These are phyloP conservation scores for Stylonectria norvegica DNA, from an alignment of 2,329 filamentous ascomycete species.

Conservation along the genomic window DNA sequence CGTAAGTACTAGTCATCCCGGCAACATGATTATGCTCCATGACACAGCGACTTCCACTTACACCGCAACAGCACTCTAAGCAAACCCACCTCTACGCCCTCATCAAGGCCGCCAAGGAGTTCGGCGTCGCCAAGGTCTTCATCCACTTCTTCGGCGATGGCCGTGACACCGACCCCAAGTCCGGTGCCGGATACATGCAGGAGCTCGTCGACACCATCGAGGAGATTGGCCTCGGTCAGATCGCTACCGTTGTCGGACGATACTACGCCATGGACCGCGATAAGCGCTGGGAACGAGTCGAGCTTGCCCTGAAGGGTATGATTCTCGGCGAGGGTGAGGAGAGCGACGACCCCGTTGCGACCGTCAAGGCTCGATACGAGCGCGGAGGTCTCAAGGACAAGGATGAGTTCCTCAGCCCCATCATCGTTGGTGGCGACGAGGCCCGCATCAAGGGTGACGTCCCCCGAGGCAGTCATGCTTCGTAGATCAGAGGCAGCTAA, in stretches of 20 bases:
- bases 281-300: conserved; percentile 96
- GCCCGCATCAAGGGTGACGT: conserved; percentile 72
- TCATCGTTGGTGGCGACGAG: conserved; percentile 86
- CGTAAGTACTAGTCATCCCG: conserved; percentile 43
- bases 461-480: too few species aligned
- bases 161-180: conserved; percentile 97
- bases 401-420: conserved; percentile 97
- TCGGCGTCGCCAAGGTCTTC: conserved; percentile 83
- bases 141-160: conserved; percentile 99
- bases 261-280: conserved; percentile 99
- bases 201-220: conserved; percentile 75
- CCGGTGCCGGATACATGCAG: conserved; percentile 81
- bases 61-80: conserved; percentile 70
- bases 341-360: conserved; percentile 77
- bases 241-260: conserved; percentile 89
- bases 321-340: conserved; percentile 83
- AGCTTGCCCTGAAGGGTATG: conserved; percentile 84
- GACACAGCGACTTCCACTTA: conserved; percentile 6
- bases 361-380: conserved; percentile 83
- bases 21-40: conserved; percentile 2
- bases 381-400: conserved; percentile 67
- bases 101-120: conserved; percentile 84
- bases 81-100: conserved; percentile 89
- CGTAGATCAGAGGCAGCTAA: conserved; percentile 9
- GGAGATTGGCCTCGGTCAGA: conserved; percentile 80